These are phyloP conservation scores for Glutinoglossum americanum DNA, from an alignment of 495 filamentous ascomycete species.

Conservation along the genomic window DNA sequence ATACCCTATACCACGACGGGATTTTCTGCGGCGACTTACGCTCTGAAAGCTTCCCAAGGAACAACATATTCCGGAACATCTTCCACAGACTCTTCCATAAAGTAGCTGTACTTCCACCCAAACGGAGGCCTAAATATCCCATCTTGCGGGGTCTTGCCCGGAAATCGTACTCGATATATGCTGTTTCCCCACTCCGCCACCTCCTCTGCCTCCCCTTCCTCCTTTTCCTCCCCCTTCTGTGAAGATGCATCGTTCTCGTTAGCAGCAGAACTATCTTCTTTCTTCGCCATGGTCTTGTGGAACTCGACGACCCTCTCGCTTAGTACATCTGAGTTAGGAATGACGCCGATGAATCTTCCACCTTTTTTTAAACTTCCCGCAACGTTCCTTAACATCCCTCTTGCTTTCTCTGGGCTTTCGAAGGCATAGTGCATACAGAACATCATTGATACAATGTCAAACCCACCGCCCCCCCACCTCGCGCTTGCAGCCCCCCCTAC, in stretches of 20 bases:
- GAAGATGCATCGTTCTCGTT: slow-evolving; percentile 4
- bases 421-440: slow-evolving; percentile 99
- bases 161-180: slow-evolving; percentile 77
- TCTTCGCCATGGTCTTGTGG: slow-evolving; percentile 27
- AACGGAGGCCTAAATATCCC: slow-evolving; percentile 81
- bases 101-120: slow-evolving; percentile 95
- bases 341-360: slow-evolving; percentile 77
- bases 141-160: slow-evolving; percentile 53
- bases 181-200: slow-evolving; percentile 71
- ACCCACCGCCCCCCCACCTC: slow-evolving; percentile 54
- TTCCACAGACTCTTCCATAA: slow-evolving; percentile 85
- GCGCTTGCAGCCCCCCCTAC: slow-evolving; percentile 31
- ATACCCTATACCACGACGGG: slow-evolving; percentile 13
- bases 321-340: slow-evolving; percentile 83
- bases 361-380: slow-evolving; percentile 77
- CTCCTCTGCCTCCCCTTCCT: slow-evolving; percentile 27
- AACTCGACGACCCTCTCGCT: slow-evolving; percentile 38
- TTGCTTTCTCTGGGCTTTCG: slow-evolving; percentile 69
- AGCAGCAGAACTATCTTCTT: slow-evolving; percentile 13
- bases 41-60: slow-evolving; percentile 93
- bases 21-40: slow-evolving; percentile 17
- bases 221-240: slow-evolving; percentile 10
- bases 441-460: slow-evolving; percentile 96
- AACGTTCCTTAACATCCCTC: slow-evolving; percentile 85
- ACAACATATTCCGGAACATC: slow-evolving; percentile 95